Base-by-base conservation (phyloP, 441 rosid species). In the Pelargonium citronellum region DNA sequence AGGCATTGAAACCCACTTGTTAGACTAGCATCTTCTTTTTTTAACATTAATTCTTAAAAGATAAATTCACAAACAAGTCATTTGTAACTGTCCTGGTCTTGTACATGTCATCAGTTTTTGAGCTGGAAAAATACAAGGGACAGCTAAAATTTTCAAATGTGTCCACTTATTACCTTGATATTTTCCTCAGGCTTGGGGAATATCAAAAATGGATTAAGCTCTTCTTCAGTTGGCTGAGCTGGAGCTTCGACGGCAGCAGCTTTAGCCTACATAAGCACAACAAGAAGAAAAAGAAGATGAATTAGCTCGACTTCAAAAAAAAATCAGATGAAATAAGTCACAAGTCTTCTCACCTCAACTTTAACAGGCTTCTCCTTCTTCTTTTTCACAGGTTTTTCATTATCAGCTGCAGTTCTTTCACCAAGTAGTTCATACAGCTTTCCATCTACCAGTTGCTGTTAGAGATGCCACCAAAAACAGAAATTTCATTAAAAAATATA, bases 141-240 rank as follows among this genome's bases (percentile, higher is more conserved):
- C 64, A 61, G 27, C 64, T 9, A 58, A 58, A 61, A 61, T 0
- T 8, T 51, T 1, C 7, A 61, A 24, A 61, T 20, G 39, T 10
- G 34, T 4, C 64, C 37, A 61, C 64, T 61, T 11, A 61, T 15
- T 17, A 91, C 97, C 98, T 86, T 87, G 79, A 79, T 76, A 83
- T 95, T 95, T 69, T 95, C 93, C 73, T 85, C 87, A 7, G 97
- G 99, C 73, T 73, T 85, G 53, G 97, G 96, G 82, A 95, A 95
- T 72, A 83, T 82, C 46, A 83, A 75, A 84, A 78, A 92, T 17
- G 99, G 99, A 84, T 87, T 88, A 53, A 95, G 84, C 24, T 92
- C 96, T 82, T 94, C 99, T 73, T 95, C 99, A 47, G 90, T 79
- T 51, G 89, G 89, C 80, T 81, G 86, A 41, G 79, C 80, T 55